A percentile compares a stretch with the other conserved stretches of the same genome.
Evolutionary conservation across 352 stramenopile genomes (phyloP).

Genomic region (Pythium guiyangense): DNA sequence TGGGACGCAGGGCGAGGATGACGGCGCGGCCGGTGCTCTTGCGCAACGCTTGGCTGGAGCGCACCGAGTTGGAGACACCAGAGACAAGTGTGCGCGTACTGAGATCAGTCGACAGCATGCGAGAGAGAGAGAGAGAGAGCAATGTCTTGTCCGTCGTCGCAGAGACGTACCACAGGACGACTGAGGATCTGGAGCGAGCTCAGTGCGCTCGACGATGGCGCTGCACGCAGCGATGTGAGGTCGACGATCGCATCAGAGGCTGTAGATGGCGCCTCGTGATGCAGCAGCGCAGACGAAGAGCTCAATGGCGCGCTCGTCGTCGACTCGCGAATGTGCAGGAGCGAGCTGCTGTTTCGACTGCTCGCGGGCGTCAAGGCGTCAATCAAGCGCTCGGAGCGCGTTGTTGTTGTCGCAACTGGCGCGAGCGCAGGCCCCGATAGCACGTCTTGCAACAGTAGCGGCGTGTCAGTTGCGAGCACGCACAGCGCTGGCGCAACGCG

Average conservation of each 20-base stretch:
- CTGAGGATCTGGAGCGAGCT: conserved; percentile 34
- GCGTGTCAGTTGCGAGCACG: conserved; percentile 15
- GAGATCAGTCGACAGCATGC: too few relatives aligned
- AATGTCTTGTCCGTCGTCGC: too few relatives aligned
- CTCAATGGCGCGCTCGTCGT: not conserved
- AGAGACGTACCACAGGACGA: conserved; percentile 4
- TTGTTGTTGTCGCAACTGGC: not conserved
- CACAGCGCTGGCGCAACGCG: conserved; percentile 7
- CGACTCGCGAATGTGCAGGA: conserved; percentile 1
- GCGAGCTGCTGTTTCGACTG: not conserved
- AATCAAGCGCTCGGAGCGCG: not conserved
- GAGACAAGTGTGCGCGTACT: too few relatives aligned
- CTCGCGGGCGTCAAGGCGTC: not conserved
- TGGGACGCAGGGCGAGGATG: too few relatives aligned
- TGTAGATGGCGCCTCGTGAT: not conserved
- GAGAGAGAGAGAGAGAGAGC: too few relatives aligned
- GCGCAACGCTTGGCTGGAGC: too few relatives aligned
- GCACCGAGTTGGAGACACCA: too few relatives aligned
- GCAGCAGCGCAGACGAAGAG: not conserved
- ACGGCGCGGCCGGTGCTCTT: too few relatives aligned
- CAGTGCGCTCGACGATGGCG: conserved; percentile 18
- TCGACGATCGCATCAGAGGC: conserved; percentile 20
- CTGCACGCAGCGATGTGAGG: conserved; percentile 33
- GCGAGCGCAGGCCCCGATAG: not conserved
- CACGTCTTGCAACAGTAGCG: conserved; percentile 9